These are phyloP conservation scores for Evernia prunastri DNA, from an alignment of 495 filamentous ascomycete genomes.

Conservation along the genomic window DNA sequence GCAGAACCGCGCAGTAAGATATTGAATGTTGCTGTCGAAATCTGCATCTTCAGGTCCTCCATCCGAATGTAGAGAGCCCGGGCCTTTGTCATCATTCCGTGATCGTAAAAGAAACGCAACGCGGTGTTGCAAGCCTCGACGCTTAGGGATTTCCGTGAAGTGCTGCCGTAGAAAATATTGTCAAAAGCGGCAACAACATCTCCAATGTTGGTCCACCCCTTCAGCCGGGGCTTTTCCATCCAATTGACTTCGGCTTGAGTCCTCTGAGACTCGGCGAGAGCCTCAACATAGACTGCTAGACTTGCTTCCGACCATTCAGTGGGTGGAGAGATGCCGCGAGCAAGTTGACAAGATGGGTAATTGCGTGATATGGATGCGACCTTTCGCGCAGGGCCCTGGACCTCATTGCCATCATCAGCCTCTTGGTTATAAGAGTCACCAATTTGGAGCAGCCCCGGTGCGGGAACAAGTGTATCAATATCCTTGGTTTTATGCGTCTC, in stretches of 20 bases:
- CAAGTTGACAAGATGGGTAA: slow-evolving; percentile 1
- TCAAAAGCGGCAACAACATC: slow-evolving; percentile 16
- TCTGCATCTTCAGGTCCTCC: slow-evolving; percentile 33
- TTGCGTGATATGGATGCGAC: not conserved
- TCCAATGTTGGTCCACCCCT: slow-evolving; percentile 12
- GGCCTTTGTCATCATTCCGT: slow-evolving; percentile 30
- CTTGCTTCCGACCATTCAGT: slow-evolving; percentile 9
- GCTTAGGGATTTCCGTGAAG: slow-evolving; percentile 8
- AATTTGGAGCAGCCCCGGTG: not conserved
- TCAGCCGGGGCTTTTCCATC: not conserved
- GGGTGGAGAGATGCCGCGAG: slow-evolving; percentile 8
- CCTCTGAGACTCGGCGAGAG: slow-evolving; percentile 10
- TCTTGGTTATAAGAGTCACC: not conserved
- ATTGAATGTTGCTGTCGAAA: slow-evolving; percentile 39
- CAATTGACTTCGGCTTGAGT: slow-evolving; percentile 1
- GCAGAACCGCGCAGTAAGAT: slow-evolving; percentile 38
- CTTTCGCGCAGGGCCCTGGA: not conserved
- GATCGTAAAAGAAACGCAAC: slow-evolving; percentile 34
- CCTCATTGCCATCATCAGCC: not conserved
- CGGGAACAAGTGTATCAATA: too few relatives aligned
- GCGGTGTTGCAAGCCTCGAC: slow-evolving; percentile 36
- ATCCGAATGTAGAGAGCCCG: slow-evolving; percentile 30
- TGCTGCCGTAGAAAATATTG: slow-evolving; percentile 9
- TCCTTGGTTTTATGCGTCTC: not conserved
- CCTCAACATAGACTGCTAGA: slow-evolving; percentile 13